A percentile compares a stretch with the other conserved stretches of the same genome.
Evolutionary conservation across 345 rosid species (phyloP).

Genomic region (Isatis tinctoria): DNA sequence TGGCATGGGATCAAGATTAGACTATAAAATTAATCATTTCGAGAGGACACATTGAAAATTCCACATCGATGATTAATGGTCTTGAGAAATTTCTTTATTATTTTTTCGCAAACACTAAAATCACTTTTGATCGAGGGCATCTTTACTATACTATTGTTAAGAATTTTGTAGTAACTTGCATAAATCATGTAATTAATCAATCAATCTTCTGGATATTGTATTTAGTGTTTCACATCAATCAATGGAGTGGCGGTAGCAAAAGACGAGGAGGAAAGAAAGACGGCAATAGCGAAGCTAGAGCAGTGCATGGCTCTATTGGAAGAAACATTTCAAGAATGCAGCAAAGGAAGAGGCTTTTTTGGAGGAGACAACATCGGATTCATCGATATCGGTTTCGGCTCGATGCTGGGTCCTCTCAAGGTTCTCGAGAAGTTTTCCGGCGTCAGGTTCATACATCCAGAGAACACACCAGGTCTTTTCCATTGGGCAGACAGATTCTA

Average conservation of each 20-base stretch:
- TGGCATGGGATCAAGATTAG: too few species aligned
- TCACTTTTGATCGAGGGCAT: neutral
- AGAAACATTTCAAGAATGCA: constrained; percentile 46
- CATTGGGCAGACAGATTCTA: constrained; percentile 62
- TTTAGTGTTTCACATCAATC: constrained; percentile 54
- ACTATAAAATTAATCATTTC: too few species aligned
- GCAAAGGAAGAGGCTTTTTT: constrained; percentile 74
- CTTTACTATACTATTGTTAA: neutral
- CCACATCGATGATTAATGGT: too few species aligned
- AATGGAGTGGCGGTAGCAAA: constrained; percentile 29
- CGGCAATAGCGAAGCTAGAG: constrained; percentile 27
- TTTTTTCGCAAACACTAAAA: too few species aligned
- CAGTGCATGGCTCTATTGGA: constrained; percentile 52
- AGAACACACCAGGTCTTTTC: constrained; percentile 48
- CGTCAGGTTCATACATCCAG: constrained; percentile 41
- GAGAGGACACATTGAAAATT: too few species aligned
- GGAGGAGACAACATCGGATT: constrained; percentile 71
- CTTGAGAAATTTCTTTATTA: too few species aligned
- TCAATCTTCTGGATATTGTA: neutral
- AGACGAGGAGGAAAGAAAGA: constrained; percentile 42
- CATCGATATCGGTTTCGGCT: constrained; percentile 67
- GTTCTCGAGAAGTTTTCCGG: constrained; percentile 38
- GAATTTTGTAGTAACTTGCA: neutral
- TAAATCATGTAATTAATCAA: neutral
- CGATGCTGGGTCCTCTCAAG: constrained; percentile 57